Evolutionary conservation across 768 basidiomycete species (phyloP), one percentile per base, ranked within the genome.

Genomic region (Lactifluus hygrophoroides): DNA sequence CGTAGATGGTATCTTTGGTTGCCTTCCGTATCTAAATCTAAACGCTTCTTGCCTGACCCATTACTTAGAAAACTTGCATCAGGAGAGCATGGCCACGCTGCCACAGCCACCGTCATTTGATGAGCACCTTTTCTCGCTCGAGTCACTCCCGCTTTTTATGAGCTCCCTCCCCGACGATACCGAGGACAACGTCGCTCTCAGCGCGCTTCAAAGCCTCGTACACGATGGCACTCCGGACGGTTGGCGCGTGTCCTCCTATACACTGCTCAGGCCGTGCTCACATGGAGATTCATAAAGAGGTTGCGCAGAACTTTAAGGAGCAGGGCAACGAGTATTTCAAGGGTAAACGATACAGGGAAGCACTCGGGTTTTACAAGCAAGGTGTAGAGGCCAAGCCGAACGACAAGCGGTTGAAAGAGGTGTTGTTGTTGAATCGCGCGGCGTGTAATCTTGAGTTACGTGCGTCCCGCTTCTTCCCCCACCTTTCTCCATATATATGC

Each of bases 261-360:
- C 6, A 30, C 23, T 7, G 44, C 28, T 11, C 27, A 46, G 45
- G 1, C 38, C 34, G 23, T 17, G 28, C 51, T 51, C 34, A 48
- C 32, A 7, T 10, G n/a, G 25, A 25, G n/a, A n/a, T n/a, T 42
- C 25, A 16, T 14, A 21, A 35, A 95, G 96, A 98, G 70, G 76
- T 92, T 63, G 92, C 95, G 1, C 78, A 82, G 60, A 94, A 89
- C 67, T 96, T 97, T 73, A 97, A 96, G 70, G 84, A 91, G 53
- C 91, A 95, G 69, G 96, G 94, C 5, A 98, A 97, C 68, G 93
- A 94, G 55, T 91, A 95, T 66, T 95, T 89, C 74, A 86, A 84
- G 64, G 86, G 86, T 28, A 91, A 90, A 67, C 81, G 90, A 43
- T 88, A 82, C 70, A 81, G 90, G 37, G 94, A 98, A 69, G 96